Base-by-base conservation (phyloP, 2,329 filamentous ascomycete genomes). In the Paecilomyces dactylethromorphus region DNA sequence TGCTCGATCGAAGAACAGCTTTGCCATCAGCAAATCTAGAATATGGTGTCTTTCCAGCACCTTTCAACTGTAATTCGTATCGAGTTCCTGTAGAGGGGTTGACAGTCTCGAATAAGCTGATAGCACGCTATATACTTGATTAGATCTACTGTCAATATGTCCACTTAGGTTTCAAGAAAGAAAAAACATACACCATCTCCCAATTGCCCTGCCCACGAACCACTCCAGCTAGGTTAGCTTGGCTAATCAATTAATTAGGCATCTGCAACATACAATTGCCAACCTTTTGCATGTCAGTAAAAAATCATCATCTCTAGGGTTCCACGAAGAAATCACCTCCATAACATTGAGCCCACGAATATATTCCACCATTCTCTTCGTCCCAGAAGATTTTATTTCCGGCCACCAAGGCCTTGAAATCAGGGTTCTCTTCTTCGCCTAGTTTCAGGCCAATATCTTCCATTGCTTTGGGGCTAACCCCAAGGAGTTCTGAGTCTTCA, bases 271-370 rank as follows among this genome's bases (percentile, higher is more conserved):
- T 73, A 78, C 74, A 81, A 81, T 73, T 81, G 79, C 74, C 79
- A 81, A 49, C 78, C 78, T 78, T 56, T 6, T 45, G 56, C 22
- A 26, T 50, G 31, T 68, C 58, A 71, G 60, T 31, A 61, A 29
- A 63, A 55, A 63, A 54, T 24, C 22, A 49, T 39, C 6, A 52
- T 53, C 7, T 26, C 15, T 13, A 51, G 2, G 12, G 7, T 29
- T 52, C 18, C 87, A 86, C 69, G 87, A 82, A 69, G 83, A 86
- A 66, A 68, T 64, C 64, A 58, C 93, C 93, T 59, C 94, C 94
- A 73, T 99, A 99, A 77, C 94, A 97, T 76, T 99, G 94, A 32
- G 94, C 92, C 94, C 94, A 99, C 0, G 94, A 93, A 72, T 99
- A 99, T 51, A 94, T 86, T n/a, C 89, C 88, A 21, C 89, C 88